A percentile compares a stretch with the other conserved stretches of the same genome.
Conservation (phyloP, 441 rosid species). For the Gossypium lobatum region DNA sequence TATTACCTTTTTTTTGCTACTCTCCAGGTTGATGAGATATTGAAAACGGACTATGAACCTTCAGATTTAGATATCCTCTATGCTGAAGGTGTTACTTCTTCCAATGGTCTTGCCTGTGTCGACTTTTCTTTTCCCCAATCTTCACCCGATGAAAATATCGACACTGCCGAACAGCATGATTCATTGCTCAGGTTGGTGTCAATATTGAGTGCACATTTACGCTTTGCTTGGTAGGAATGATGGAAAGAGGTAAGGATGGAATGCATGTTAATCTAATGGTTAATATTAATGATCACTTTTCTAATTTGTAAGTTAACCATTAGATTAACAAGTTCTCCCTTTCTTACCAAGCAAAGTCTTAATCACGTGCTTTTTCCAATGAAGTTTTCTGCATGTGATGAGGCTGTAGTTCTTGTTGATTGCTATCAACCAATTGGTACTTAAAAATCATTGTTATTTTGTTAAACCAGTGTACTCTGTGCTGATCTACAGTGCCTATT, state of each 20-base stretch:
- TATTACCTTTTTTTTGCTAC: neutral
- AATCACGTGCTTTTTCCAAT: neutral
- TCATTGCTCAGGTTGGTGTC: conserved; percentile 60
- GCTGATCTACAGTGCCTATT: neutral
- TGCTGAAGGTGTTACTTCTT: conserved; percentile 94
- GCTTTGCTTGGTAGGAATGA: neutral
- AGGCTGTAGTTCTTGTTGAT: conserved; percentile 3
- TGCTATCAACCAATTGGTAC: neutral
- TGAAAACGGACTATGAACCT: conserved; percentile 81
- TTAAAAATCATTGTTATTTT: neutral
- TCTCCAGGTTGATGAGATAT: conserved; percentile 66
- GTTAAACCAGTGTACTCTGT: neutral
- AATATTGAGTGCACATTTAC: neutral
- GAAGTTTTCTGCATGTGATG: neutral
- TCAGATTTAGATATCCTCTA: conserved; percentile 86
- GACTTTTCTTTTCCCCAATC: conserved; percentile 83
- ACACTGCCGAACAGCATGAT: conserved; percentile 65
- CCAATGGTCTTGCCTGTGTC: conserved; percentile 88
- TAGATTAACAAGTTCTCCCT: neutral
- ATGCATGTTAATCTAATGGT: neutral
- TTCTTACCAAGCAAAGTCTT: neutral
- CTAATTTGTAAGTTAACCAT: neutral
- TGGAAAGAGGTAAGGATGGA: neutral
- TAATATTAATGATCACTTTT: neutral
- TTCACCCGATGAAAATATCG: conserved; percentile 45